These are phyloP conservation scores for Hypoxylon rickii DNA, from an alignment of 495 filamentous ascomycete genomes.

Conservation along the genomic window DNA sequence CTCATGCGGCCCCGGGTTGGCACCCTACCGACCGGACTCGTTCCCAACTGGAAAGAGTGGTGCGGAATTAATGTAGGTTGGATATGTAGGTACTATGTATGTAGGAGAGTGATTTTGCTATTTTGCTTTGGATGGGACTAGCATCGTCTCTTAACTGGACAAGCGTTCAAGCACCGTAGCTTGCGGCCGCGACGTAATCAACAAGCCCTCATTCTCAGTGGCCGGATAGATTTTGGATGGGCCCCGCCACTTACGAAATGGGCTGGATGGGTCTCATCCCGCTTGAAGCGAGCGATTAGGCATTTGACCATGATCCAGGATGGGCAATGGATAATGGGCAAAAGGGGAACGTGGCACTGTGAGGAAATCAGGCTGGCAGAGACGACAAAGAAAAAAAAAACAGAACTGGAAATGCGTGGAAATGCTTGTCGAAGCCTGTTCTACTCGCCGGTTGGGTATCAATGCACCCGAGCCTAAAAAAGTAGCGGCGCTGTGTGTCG, in stretches of 20 bases:
- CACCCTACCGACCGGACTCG: conserved; percentile 26
- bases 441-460: conserved; percentile 43
- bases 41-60: conserved; percentile 32
- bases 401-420: conserved; percentile 7
- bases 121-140: conserved; percentile 18
- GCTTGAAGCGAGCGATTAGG: conserved; percentile 36
- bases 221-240: conserved; percentile 21
- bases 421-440: conserved; percentile 36
- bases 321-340: conserved; percentile 22
- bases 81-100: conserved; percentile 33
- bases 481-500: conserved; percentile 23
- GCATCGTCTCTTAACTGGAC: conserved; percentile 22
- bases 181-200: conserved; percentile 28
- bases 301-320: conserved; percentile 15
- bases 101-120: conserved; percentile 22
- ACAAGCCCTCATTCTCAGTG: conserved; percentile 18
- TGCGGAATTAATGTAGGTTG: too few relatives aligned
- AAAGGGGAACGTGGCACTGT: conserved; percentile 26
- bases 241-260: conserved; percentile 26
- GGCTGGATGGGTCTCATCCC: conserved; percentile 31
- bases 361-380: conserved; percentile 28
- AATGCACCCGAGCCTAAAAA: conserved; percentile 42
- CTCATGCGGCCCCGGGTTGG: conserved; percentile 31
- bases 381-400: conserved; percentile 9
- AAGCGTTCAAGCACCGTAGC: conserved; percentile 13